Base-by-base conservation (phyloP, 1,284 basidiomycete genomes). In the Cryptococcus deneoformans region DNA sequence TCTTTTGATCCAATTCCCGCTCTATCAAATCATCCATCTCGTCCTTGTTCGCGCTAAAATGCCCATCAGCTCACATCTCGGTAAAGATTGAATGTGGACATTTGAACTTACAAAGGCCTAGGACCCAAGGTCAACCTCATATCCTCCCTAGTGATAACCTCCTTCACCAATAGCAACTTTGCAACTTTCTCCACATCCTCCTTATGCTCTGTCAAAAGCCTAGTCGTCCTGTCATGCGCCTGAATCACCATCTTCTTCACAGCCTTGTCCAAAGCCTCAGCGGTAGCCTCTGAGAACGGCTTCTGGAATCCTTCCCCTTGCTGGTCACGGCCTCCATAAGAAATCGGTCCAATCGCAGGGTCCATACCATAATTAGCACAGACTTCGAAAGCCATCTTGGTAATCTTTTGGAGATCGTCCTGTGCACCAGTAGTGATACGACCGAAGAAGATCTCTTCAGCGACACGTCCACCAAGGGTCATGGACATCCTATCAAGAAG, bases 361-460 rank as follows among this genome's bases (percentile, higher is more conserved):
- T 95, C 95, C 95, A 99, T 98, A 59, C 95, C 95, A 77, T 94
- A 92, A 77, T 91, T 91, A 14, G 89, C 88, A 62, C 82, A 81
- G 40, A 84, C 92, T 79, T 98, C 94, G 64, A 95, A 97, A 2
- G 95, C 96, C 87, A 98, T 93, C 63, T 90, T 87, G 8, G 96
- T 97, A 66, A 99, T 96, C 81, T 98, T 99, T 78, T 95, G 92
- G 53, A 98, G 80, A 72, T 98, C 95, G 71, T 98, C 94, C 78
- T 97, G 92, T 2, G 96, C 96, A 66, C 95, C 95, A 1, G 95
- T 96, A 1, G 96, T 99, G 77, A 99, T 95, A n/a, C 78, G 68
- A 39, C 90, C 92, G 72, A 99, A 99, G 82, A 99, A 97, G 95
- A 99, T 94, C 78, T 99, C 96, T 79, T 99, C 95, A 0, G 93